phyloP scores from a whole-genome alignment of 2,329 filamentous ascomycete species.

The Gaeumannomyces tritici region DNA sequence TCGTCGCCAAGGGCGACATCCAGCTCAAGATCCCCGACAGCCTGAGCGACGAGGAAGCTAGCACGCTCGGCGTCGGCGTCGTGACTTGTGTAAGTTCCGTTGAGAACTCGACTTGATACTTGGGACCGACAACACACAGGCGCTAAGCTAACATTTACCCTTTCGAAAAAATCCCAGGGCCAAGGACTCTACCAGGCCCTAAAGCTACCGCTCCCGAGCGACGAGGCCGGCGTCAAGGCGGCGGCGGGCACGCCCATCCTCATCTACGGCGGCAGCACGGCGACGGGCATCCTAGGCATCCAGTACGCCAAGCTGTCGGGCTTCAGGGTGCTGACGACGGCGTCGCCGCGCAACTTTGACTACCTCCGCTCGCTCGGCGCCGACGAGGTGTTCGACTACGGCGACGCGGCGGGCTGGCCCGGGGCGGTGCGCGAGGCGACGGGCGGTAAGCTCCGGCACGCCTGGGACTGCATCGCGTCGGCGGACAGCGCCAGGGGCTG shows the following conservation, averaged over 20 bases:
- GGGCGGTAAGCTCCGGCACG: constrained; percentile 14
- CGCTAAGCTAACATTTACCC: no score
- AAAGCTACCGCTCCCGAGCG: constrained; percentile 26
- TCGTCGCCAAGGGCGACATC: constrained; percentile 26
- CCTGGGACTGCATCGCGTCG: constrained; percentile 25
- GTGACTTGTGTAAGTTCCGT: constrained; percentile 25
- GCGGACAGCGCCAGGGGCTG: constrained; percentile 17
- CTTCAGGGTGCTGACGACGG: constrained; percentile 26
- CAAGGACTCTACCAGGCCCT: constrained; percentile 38
- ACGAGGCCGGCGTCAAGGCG: constrained; percentile 1
- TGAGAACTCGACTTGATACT: neutral
- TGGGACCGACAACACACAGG: neutral
- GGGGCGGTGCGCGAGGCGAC: constrained; percentile 14
- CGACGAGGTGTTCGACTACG: constrained; percentile 36
- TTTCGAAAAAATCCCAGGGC: constrained; percentile 17
- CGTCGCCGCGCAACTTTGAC: constrained; percentile 26
- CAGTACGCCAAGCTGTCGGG: constrained; percentile 32
- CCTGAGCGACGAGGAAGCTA: constrained; percentile 35
- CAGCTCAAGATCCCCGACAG: constrained; percentile 33
- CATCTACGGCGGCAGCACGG: constrained; percentile 41
- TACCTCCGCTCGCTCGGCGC: constrained; percentile 33
- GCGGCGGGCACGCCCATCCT: constrained; percentile 27
- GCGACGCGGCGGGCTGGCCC: constrained; percentile 12
- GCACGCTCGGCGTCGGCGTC: constrained; percentile 29
- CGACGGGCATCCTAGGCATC: constrained; percentile 42